Percentiles rank a stretch among this genome's conserved stretches.
phyloP scores from a whole-genome alignment of 371 early-diverging fungal genomes.

The Nematocida major region DNA sequence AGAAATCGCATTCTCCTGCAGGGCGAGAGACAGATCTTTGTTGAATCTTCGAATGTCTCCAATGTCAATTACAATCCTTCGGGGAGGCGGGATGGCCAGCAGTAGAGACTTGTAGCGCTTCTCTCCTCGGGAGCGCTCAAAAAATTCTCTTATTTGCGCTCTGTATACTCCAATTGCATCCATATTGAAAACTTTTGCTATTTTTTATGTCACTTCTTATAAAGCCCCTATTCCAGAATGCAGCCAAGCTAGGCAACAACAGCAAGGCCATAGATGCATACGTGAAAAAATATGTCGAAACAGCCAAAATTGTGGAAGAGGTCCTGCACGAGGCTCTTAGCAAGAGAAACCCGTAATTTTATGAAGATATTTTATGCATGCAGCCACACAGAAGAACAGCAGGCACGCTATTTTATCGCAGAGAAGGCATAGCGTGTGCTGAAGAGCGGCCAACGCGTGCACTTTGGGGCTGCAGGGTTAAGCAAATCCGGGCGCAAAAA shows the following conservation, averaged over 20 bases:
- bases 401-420: too few relatives aligned
- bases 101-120: conserved; percentile 27
- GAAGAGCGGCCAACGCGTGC: too few relatives aligned
- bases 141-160: conserved; percentile 52
- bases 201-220: not conserved
- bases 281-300: not conserved
- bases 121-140: conserved; percentile 31
- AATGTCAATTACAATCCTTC: conserved; percentile 57
- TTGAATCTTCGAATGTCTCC: conserved; percentile 59
- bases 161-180: conserved; percentile 38
- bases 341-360: not conserved
- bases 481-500: too few relatives aligned
- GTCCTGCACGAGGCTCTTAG: not conserved
- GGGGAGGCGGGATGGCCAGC: not conserved
- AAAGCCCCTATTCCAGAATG: not conserved
- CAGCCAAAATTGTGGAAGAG: conserved; percentile 5
- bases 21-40: conserved; percentile 47
- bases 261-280: not conserved
- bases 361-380: not conserved
- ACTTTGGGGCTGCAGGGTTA: too few relatives aligned
- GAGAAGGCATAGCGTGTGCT: not conserved
- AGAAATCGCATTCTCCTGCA: conserved; percentile 55
- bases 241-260: too few relatives aligned
- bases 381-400: too few relatives aligned
- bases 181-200: conserved; percentile 30